Conservation (phyloP, 345 rosid genomes). For the Salix arbutifolia region DNA sequence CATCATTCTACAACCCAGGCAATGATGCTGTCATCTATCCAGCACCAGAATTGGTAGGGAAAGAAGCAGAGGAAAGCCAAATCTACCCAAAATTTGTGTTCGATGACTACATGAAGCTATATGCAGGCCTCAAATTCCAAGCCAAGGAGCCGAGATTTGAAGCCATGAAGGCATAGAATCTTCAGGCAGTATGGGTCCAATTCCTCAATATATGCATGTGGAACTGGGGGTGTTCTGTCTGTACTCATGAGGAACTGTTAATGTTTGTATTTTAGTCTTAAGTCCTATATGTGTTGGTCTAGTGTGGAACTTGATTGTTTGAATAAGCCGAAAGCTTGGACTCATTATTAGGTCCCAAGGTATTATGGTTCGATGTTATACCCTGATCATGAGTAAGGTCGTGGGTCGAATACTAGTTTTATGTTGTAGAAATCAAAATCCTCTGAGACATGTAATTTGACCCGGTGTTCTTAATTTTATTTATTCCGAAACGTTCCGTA, state of each 20-base stretch:
- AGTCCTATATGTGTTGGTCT: not conserved
- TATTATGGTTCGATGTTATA: not conserved
- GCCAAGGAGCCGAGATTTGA: conserved; percentile 86
- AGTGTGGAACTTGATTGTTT: not conserved
- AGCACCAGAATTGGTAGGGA: conserved; percentile 49
- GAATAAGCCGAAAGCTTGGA: not conserved
- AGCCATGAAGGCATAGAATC: conserved; percentile 58
- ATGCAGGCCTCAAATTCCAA: conserved; percentile 70
- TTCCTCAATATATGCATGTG: not conserved
- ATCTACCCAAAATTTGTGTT: conserved; percentile 75
- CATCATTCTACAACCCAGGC: conserved; percentile 91
- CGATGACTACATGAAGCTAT: conserved; percentile 86
- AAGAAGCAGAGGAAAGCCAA: conserved; percentile 33
- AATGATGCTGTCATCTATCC: conserved; percentile 74
- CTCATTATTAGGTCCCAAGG: not conserved
- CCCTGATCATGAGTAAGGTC: not conserved
- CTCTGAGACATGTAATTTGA: not conserved
- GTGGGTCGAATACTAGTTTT: not conserved
- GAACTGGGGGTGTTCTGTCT: not conserved
- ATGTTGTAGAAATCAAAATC: not conserved
- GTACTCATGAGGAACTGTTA: not conserved
- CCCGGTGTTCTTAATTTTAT: no score
- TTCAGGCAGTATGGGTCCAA: conserved; percentile 23
- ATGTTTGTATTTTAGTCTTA: not conserved
- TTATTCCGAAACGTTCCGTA: no score